These are phyloP conservation scores for Chlamydomonas applanata DNA, from an alignment of 139 green algal species.

Conservation along the genomic window DNA sequence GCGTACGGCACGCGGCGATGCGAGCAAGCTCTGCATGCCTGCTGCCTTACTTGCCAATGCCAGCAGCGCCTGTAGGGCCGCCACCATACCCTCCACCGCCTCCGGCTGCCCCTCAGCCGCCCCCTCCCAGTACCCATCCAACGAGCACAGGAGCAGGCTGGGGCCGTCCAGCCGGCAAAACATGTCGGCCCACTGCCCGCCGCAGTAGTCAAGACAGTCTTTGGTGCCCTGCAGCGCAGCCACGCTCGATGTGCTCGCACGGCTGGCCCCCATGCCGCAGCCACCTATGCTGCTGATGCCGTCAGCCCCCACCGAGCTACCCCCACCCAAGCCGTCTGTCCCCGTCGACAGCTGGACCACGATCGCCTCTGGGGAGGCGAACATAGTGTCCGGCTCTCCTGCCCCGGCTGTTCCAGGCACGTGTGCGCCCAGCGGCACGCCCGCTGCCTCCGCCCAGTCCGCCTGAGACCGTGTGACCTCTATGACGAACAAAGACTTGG, in stretches of 20 bases:
- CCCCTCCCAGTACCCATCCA: background rate
- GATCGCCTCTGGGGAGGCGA: background rate
- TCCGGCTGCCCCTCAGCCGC: conserved; percentile 1
- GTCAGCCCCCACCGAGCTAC: too few species aligned
- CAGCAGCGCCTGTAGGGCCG: background rate
- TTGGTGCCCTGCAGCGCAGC: background rate
- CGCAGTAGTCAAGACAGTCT: conserved; percentile 8
- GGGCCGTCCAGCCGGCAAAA: conserved; percentile 3
- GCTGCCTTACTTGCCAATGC: background rate
- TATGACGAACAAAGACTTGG: background rate
- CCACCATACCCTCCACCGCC: conserved; percentile 2
- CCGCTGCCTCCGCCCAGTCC: conserved; percentile 1
- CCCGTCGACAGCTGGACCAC: background rate
- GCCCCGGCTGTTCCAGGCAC: background rate
- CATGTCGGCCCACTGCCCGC: conserved; percentile 2
- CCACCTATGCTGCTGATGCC: too few species aligned
- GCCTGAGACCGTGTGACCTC: conserved; percentile 4
- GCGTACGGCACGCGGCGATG: background rate
- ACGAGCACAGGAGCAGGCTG: background rate
- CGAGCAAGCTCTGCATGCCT: background rate
- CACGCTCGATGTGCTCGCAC: background rate
- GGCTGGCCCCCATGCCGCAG: background rate
- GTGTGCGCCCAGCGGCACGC: background rate
- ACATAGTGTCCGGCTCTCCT: background rate
- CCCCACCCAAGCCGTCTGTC: background rate